Percentiles rank a stretch among this genome's conserved stretches.
phyloP scores from a whole-genome alignment of 257 asterid species.

The Nicotiana tomentosiformis region DNA sequence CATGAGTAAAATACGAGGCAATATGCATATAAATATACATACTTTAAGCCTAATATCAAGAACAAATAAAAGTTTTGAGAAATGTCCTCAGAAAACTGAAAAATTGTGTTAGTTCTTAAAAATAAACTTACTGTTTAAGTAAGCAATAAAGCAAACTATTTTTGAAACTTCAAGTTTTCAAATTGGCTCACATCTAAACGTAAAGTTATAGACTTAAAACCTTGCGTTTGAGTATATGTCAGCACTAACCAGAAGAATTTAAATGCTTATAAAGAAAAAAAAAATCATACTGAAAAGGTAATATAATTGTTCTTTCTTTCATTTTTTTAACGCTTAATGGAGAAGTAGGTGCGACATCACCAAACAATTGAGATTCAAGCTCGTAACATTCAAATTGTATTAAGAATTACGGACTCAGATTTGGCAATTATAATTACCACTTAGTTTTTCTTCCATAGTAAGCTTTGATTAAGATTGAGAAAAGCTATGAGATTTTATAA shows the following conservation, averaged over 20 bases:
- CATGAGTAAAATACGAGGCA: too few species aligned
- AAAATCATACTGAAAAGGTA: background rate
- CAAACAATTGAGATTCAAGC: background rate
- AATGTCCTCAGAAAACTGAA: too few species aligned
- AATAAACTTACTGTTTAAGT: background rate
- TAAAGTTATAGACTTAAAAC: background rate
- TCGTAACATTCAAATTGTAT: too few species aligned
- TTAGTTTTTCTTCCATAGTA: background rate
- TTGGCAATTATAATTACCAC: background rate
- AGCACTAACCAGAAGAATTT: background rate
- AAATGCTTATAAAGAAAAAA: background rate
- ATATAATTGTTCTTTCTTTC: background rate
- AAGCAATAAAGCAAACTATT: background rate
- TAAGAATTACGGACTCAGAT: too few species aligned
- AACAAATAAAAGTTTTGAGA: too few species aligned
- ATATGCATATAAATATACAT: too few species aligned
- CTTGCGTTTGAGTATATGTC: background rate
- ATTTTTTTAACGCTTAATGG: background rate
- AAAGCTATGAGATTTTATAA: too few species aligned
- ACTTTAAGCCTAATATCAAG: too few species aligned
- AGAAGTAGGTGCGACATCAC: background rate
- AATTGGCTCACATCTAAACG: background rate
- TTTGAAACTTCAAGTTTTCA: background rate
- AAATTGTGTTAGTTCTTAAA: too few species aligned
- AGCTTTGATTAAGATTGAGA: background rate